Evolutionary conservation across 2,329 filamentous ascomycete genomes (phyloP).

Genomic region (Aspergillus sp.): DNA sequence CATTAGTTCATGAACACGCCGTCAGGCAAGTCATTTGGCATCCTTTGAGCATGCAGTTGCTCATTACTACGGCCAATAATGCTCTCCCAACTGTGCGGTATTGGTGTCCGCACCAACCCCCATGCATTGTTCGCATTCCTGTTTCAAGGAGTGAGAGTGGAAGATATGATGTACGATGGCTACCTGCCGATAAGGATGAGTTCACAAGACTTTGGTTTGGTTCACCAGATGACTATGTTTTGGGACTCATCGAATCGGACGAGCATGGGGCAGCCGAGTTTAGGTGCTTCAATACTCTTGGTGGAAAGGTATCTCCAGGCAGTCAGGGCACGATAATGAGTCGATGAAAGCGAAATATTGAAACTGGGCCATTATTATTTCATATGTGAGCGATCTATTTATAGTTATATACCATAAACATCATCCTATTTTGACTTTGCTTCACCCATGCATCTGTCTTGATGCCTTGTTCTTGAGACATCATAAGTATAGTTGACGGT

Average conservation of each 20-base stretch:
- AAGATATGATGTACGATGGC: slow-evolving; percentile 37
- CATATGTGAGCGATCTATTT: not conserved
- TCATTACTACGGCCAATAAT: slow-evolving; percentile 40
- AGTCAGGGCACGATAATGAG: slow-evolving; percentile 20
- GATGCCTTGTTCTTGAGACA: slow-evolving; percentile 5
- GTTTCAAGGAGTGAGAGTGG: slow-evolving; percentile 33
- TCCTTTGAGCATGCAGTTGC: slow-evolving; percentile 33
- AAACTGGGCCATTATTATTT: not conserved
- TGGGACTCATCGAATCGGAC: slow-evolving; percentile 30
- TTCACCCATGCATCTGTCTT: not conserved
- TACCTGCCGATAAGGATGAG: slow-evolving; percentile 19
- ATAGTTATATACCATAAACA: not conserved
- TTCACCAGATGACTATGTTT: slow-evolving; percentile 33
- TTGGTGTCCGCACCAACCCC: slow-evolving; percentile 32
- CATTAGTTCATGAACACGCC: slow-evolving; percentile 43
- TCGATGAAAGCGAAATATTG: slow-evolving; percentile 12
- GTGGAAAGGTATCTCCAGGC: slow-evolving; percentile 18
- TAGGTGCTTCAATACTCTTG: slow-evolving; percentile 29
- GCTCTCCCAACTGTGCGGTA: slow-evolving; percentile 32
- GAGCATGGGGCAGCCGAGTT: slow-evolving; percentile 23
- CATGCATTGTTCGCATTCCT: slow-evolving; percentile 32
- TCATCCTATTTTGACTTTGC: not conserved
- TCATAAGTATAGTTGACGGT: not conserved
- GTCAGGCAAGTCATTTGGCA: slow-evolving; percentile 44
- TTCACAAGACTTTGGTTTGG: slow-evolving; percentile 37